Base-by-base conservation (phyloP, 345 rosid genomes). In the Jatropha curcas region DNA sequence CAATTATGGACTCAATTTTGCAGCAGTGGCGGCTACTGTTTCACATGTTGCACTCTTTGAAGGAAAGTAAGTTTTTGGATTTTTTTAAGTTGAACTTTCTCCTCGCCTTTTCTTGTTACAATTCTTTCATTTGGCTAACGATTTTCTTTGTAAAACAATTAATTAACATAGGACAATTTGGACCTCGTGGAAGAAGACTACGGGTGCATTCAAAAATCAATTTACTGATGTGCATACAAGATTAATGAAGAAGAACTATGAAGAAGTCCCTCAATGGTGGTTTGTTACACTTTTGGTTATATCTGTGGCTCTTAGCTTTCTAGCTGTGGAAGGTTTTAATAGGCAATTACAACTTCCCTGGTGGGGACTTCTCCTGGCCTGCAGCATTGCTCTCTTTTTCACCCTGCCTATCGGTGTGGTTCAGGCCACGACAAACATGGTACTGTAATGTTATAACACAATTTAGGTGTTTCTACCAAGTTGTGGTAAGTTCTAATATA, bases 181-280 rank as follows among this genome's bases (percentile, higher is more conserved):
- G 87, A 67, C 68, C 31, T 64, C 86, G 86, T 89, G 90, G 98
- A 89, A 66, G 75, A 87, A 89, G 76, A 80, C 97, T 37, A 75
- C 79, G 17, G 27, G 65, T 12, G 78, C 85, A 33, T 70, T 78
- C 33, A 80, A 76, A 43, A 86, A 85, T 27, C 74, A 84, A 27
- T 58, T 65, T 8, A 78, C 71, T 31, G 98, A 92, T 67, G 93
- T 92, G 68, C 98, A 94, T 73, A 82, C 93, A 2, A 82, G 98
- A 76, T 37, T 94, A 39, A 90, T 94, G 98, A 87, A 81, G 85
- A 83, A 79, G 84, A 92, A 94, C 80, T 92, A 94, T 20, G 76
- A 79, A n/a, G 51, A 20, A 16, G 98, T 92, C 37, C 98, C 97
- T 65, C 86, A 88, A 66, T 92, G 91, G 97, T 92, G 96, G 98